A percentile compares a stretch with the other conserved stretches of the same genome.
Conservation (phyloP, 306 rosid genomes). For the Cucumis hystrix region DNA sequence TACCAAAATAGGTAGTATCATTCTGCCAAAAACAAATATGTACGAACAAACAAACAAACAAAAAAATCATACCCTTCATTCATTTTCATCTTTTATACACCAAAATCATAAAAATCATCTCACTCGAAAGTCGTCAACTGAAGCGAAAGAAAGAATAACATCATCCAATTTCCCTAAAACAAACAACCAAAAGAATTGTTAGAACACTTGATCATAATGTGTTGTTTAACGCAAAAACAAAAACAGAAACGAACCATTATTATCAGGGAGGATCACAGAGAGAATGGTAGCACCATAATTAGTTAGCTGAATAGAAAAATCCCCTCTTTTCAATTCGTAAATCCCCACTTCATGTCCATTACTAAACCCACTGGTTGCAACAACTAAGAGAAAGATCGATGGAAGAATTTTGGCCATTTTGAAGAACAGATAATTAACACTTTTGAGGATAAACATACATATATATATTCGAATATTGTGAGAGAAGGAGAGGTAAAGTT, state of each 20-base stretch:
- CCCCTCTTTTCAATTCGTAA: constrained; percentile 18
- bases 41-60: not conserved
- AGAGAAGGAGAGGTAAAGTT: too few species aligned
- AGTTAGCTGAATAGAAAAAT: constrained; percentile 16
- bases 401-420: constrained; percentile 12
- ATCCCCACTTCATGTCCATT: constrained; percentile 8
- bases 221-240: not conserved
- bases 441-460: not conserved
- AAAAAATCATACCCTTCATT: not conserved
- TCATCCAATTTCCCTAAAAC: constrained; percentile 22
- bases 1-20: constrained; percentile 25
- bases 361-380: constrained; percentile 1
- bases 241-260: constrained; percentile 9
- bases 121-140: constrained; percentile 14
- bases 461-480: not conserved
- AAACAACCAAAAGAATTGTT: not conserved
- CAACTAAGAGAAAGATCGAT: not conserved
- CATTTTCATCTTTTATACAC: not conserved
- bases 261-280: constrained; percentile 24
- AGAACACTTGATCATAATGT: not conserved
- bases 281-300: constrained; percentile 27
- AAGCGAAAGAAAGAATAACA: constrained; percentile 20
- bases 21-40: constrained; percentile 1
- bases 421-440: not conserved
- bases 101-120: not conserved